Evolutionary conservation across 2,329 filamentous ascomycete species (phyloP), one percentile per base, ranked within the genome.

Genomic region (Fusarium hainanense): DNA sequence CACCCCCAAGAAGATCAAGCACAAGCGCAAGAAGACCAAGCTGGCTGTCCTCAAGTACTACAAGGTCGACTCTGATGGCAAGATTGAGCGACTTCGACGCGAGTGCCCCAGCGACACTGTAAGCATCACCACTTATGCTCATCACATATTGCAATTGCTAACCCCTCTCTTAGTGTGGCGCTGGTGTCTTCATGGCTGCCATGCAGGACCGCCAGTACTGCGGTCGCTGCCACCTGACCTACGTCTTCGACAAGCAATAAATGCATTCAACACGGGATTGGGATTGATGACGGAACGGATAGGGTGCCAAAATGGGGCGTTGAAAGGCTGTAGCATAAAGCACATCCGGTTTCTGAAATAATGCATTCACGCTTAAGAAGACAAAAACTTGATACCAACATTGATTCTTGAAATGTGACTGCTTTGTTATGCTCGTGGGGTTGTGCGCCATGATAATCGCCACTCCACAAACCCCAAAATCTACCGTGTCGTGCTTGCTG

Each of bases 11-110:
- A 99, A 99, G 94, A 99, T 99, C 92, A 99, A 99, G 96, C 96
- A 99, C 92, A 99, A 99, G 94, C 92, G 94, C 89, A 99, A 98
- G 94, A 99, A 99, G 95, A 97, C 93, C 91, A 99, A 99, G 92
- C 88, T 99, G 85, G 96, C 96, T 81, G 95, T 99, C 78, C 94
- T 99, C 85, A 99, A 99, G 92, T 99, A 99, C 93, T 99, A 99
- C 93, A 99, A 99, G 93, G 96, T 99, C 79, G 96, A 98, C 85
- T 93, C 93, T 79, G 96, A 99, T 81, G 96, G 97, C 86, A 98
- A 98, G 92, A 98, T 99, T 80, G 96, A 99, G 92, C 96, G 96
- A 82, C 92, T 99, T 77, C 91, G 97, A 83, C 91, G 96, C 85
- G 97, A 99, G 90, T 99, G 96, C 89, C 96, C 97, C 76, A 86